A percentile compares a stretch with the other conserved stretches of the same genome.
Evolutionary conservation across 495 filamentous ascomycete genomes (phyloP).

Genomic region (Penicillium alfredii): DNA sequence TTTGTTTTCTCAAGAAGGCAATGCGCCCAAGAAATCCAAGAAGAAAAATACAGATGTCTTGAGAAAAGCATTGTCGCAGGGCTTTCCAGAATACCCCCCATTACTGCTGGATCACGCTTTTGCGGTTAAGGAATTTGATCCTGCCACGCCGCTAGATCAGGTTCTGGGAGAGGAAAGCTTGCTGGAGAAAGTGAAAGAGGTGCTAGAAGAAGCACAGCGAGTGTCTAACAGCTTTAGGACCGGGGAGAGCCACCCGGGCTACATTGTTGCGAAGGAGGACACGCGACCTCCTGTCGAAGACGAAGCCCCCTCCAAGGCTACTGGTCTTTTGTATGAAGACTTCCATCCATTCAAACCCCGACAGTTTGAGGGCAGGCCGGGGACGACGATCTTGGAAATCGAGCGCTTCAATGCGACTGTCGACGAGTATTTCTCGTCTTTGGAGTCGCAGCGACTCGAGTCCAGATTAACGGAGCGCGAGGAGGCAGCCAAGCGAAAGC

Average conservation of each 20-base stretch:
- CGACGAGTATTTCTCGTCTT: conserved; percentile 93
- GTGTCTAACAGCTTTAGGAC: conserved; percentile 41
- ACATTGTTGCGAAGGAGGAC: conserved; percentile 76
- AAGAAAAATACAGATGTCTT: conserved; percentile 78
- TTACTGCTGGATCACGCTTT: conserved; percentile 83
- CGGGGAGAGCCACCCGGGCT: conserved; percentile 50
- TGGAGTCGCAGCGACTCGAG: conserved; percentile 89
- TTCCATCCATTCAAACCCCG: conserved; percentile 89
- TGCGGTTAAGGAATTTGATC: conserved; percentile 59
- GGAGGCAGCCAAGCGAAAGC: conserved; percentile 69
- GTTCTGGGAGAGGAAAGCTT: conserved; percentile 61
- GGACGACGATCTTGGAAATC: conserved; percentile 62
- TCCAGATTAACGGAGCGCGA: conserved; percentile 76
- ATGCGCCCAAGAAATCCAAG: conserved; percentile 60
- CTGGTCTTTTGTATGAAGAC: conserved; percentile 74
- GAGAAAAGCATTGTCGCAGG: conserved; percentile 70
- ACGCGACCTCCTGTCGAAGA: conserved; percentile 30
- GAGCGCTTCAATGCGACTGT: conserved; percentile 87
- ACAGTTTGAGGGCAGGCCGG: conserved; percentile 67
- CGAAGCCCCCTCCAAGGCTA: conserved; percentile 34
- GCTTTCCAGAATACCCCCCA: conserved; percentile 81
- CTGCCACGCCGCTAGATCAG: conserved; percentile 55
- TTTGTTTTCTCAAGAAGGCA: conserved; percentile 44
- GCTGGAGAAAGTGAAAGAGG: conserved; percentile 54
- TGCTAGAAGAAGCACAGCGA: conserved; percentile 57